Evolutionary conservation across 2,329 filamentous ascomycete genomes (phyloP), one percentile per base, ranked within the genome.

Genomic region (Rhytidhysteron rufulum): DNA sequence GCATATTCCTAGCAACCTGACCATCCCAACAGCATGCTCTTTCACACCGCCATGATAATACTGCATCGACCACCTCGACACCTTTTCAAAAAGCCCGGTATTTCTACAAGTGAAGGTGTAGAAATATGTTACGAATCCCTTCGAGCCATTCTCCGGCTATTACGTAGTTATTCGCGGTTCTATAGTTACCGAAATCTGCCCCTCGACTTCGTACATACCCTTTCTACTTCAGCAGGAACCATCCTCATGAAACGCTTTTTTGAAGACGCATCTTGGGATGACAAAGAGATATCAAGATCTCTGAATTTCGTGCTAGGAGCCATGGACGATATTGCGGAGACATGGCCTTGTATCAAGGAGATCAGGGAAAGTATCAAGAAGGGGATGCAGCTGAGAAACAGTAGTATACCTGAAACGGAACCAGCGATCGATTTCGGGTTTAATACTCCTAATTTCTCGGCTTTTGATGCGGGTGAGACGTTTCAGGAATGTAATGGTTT

Each of bases 21-120:
- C n/a, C n/a, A n/a, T n/a, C n/a, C n/a, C n/a, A 18, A 31, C 41
- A 43, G 53, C 45, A 72, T 76, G 65, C 51, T 70, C 13, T 75
- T 74, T 45, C 72, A 75, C 41, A 74, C 72, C 1, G 65, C 68
- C 34, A 73, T 75, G 70, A 74, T 74, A 16, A 73, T 76, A 35
- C 65, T 76, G 3, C 72, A 75, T 43, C 66, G 73, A 1, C 73
- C 73, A 2, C 71, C 72, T 2, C 66, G 62, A 3, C 66, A 72
- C 35, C 57, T 69, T 27, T 66, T 73, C 30, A 58, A 63, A 41
- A 67, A 67, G 25, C 59, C 62, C 2, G 65, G 58, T 2, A 62
- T 70, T 10, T 55, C 62, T 3, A 60, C 61, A 4, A 67, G 65
- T 21, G 69, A 74, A 42, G 71, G 73, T 27, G 66, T 76, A 6